phyloP scores from a whole-genome alignment of 1,284 basidiomycete species.

The Inonotus obliquus region DNA sequence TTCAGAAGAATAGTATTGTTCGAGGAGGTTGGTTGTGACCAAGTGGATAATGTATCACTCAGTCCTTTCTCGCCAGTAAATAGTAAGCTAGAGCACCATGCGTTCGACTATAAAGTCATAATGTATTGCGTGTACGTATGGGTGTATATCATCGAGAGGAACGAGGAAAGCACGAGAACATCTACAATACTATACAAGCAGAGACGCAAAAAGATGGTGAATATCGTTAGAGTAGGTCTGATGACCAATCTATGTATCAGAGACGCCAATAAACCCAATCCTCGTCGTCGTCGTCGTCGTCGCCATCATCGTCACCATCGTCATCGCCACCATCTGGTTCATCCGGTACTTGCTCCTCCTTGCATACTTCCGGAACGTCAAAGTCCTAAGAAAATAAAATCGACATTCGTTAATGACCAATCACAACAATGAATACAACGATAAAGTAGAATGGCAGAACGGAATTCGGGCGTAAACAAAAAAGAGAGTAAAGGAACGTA shows the following conservation, averaged over 20 bases:
- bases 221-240: not conserved
- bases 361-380: conserved; percentile 27
- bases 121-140: not conserved
- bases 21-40: too few relatives aligned
- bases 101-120: not conserved
- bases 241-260: not conserved
- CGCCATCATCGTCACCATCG: conserved; percentile 13
- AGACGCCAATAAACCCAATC: conserved; percentile 18
- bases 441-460: conserved; percentile 23
- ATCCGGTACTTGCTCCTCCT: conserved; percentile 23
- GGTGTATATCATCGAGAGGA: not conserved
- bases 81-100: not conserved
- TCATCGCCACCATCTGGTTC: conserved; percentile 26
- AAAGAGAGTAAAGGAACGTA: not conserved
- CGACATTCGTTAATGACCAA: conserved; percentile 24
- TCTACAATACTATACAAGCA: not conserved
- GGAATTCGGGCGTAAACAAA: too few relatives aligned
- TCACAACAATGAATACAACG: conserved; percentile 27
- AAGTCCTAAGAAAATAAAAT: conserved; percentile 25
- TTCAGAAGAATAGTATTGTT: too few relatives aligned
- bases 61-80: not conserved
- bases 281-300: conserved; percentile 22
- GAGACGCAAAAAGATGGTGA: not conserved
- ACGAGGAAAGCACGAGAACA: not conserved
- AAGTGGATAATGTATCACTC: too few relatives aligned